Evolutionary conservation across 2,329 filamentous ascomycete genomes (phyloP).

Genomic region (Sporothrix dimorphospora): DNA sequence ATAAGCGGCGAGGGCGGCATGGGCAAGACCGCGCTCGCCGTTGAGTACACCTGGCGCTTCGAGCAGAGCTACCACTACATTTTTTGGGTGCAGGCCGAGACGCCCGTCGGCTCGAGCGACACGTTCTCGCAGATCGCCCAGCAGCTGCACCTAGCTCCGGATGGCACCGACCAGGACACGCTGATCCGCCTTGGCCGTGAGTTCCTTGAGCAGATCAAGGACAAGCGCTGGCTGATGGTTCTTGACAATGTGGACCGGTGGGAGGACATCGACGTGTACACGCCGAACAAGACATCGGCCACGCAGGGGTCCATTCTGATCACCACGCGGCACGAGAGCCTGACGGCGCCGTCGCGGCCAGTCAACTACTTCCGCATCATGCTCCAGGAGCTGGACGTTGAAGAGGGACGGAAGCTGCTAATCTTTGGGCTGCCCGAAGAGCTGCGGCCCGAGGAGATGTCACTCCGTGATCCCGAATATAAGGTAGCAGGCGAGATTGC

Average conservation of each 20-base stretch:
- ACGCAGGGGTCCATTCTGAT: slow-evolving; percentile 32
- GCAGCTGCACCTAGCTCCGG: slow-evolving; percentile 31
- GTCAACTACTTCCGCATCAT: slow-evolving; percentile 32
- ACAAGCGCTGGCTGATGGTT: slow-evolving; percentile 34
- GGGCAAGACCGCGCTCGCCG: slow-evolving; percentile 36
- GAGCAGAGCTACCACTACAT: slow-evolving; percentile 36
- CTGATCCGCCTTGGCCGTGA: slow-evolving; percentile 30
- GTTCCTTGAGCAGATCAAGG: slow-evolving; percentile 29
- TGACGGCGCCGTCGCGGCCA: slow-evolving; percentile 32
- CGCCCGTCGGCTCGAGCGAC: slow-evolving; percentile 30
- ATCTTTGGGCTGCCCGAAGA: slow-evolving; percentile 30
- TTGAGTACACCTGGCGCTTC: slow-evolving; percentile 36
- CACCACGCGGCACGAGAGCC: slow-evolving; percentile 30
- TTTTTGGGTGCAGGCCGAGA: slow-evolving; percentile 39
- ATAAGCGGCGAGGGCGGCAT: slow-evolving; percentile 34
- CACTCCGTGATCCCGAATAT: slow-evolving; percentile 30
- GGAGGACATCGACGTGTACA: slow-evolving; percentile 33
- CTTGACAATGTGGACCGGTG: slow-evolving; percentile 33
- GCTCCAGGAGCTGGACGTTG: slow-evolving; percentile 28
- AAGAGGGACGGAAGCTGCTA: slow-evolving; percentile 31
- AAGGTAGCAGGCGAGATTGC: slow-evolving; percentile 31
- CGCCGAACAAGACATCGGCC: slow-evolving; percentile 30
- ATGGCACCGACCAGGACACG: slow-evolving; percentile 32
- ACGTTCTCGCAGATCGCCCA: slow-evolving; percentile 33
- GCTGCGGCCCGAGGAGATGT: slow-evolving; percentile 28